phyloP scores from a whole-genome alignment of 2,329 filamentous ascomycete species.

The Curvularia verruculosa region DNA sequence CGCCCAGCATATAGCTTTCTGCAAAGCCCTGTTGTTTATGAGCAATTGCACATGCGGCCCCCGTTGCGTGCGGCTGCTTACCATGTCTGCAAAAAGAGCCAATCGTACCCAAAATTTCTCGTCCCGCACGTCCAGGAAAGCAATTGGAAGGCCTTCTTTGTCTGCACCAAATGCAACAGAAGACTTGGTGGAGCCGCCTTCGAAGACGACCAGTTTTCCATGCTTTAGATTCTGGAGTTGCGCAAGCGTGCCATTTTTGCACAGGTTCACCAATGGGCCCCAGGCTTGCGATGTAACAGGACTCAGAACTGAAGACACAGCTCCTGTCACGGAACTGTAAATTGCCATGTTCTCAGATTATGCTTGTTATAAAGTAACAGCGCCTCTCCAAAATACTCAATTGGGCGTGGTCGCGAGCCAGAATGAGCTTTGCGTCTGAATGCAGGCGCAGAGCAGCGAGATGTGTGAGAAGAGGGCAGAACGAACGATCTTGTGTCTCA shows the following conservation, averaged over 20 bases:
- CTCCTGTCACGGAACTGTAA: constrained; percentile 44
- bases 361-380: neutral
- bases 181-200: constrained; percentile 52
- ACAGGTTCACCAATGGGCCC: constrained; percentile 55
- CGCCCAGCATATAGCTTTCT: constrained; percentile 74
- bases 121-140: constrained; percentile 66
- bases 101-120: constrained; percentile 74
- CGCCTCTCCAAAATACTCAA: constrained; percentile 1
- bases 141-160: constrained; percentile 51
- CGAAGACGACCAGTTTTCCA: constrained; percentile 54
- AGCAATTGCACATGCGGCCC: neutral
- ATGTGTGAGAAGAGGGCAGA: neutral
- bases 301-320: constrained; percentile 50
- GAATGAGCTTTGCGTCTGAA: neutral
- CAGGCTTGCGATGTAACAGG: constrained; percentile 56
- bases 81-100: constrained; percentile 73
- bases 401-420: neutral
- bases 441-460: neutral
- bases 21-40: constrained; percentile 62
- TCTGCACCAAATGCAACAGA: constrained; percentile 53
- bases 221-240: constrained; percentile 54
- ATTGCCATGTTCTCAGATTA: constrained; percentile 40
- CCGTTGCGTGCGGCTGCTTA: constrained; percentile 27
- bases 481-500: neutral
- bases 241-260: constrained; percentile 53